Base-by-base conservation (phyloP, 129 eudicot genomes). In the Dittrichia graveolens region DNA sequence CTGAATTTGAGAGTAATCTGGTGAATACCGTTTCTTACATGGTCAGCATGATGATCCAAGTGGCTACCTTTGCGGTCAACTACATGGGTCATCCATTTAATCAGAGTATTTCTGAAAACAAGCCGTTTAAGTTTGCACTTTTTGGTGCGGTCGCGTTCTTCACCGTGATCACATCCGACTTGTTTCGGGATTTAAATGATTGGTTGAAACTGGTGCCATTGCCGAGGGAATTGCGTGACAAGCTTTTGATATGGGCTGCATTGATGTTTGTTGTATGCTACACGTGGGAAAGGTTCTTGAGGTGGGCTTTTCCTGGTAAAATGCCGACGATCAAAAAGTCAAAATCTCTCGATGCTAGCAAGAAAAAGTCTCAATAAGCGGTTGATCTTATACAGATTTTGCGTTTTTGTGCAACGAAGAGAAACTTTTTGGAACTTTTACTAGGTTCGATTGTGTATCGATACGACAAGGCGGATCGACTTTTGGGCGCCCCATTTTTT, bases 71-170 rank as follows among this genome's bases (percentile, higher is more conserved):
- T 77, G 96, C 96, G 5, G 96, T 92, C 59, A 92, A 92, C 72
- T 92, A 92, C 79, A 92, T 89, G 92, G 98, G 98, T 8, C 98
- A 92, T 53, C 98, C 96, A 41, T 92, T 92, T 61, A 92, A 92
- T 61, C 95, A 89, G 75, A 89, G 98, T 43, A 89, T 92, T 8
- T 67, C 90, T 0, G 91, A 92, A 69, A 92, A 92, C 81, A 81
- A 81, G 35, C 96, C 98, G 8, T 89, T 89, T 55, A 54, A 43
- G 77, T 64, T 80, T 42, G 95, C 95, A 8, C 91, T 92, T 65
- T 8, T 83, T 37, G 91, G 82, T 0, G 94, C 98, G 4, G 96
- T 87, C 4, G 90, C 73, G 5, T 92, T 92, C 73, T 92, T 92
- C 71, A 85, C 89, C 0, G 89, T 81, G 10, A 92, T 92, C 47